These are phyloP conservation scores for Pyrus pyrifolia DNA, from an alignment of 306 rosid species.

Conservation along the genomic window DNA sequence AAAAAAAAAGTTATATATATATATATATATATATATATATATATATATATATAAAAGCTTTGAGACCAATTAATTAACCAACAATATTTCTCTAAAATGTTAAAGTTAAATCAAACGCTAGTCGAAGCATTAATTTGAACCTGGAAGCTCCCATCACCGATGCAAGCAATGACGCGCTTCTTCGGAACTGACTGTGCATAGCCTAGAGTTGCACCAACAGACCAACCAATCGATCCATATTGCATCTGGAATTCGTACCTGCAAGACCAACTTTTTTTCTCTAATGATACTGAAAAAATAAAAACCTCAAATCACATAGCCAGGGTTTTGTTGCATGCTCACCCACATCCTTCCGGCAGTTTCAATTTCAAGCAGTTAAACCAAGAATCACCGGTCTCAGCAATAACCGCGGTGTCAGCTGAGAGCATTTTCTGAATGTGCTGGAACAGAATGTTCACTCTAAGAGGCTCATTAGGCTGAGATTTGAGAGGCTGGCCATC, in stretches of 20 bases:
- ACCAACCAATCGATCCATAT: constrained; percentile 52
- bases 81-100: not conserved
- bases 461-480: constrained; percentile 32
- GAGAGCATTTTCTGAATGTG: constrained; percentile 44
- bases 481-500: constrained; percentile 27
- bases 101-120: not conserved
- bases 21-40: too few relatives aligned
- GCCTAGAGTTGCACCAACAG: constrained; percentile 46
- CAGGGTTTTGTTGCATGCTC: not conserved
- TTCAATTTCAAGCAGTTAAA: constrained; percentile 41
- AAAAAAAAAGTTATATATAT: not conserved
- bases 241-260: constrained; percentile 55
- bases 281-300: not conserved
- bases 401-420: constrained; percentile 29
- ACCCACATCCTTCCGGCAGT: constrained; percentile 41
- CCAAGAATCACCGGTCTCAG: constrained; percentile 51
- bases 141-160: constrained; percentile 52
- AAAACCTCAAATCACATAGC: not conserved
- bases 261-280: constrained; percentile 26
- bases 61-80: not conserved
- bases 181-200: constrained; percentile 40
- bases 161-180: constrained; percentile 46
- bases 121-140: constrained; percentile 5
- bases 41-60: not conserved
- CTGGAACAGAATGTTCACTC: constrained; percentile 37